phyloP scores from a whole-genome alignment of 1,284 basidiomycete species.

The Rhodotorula sp. region DNA sequence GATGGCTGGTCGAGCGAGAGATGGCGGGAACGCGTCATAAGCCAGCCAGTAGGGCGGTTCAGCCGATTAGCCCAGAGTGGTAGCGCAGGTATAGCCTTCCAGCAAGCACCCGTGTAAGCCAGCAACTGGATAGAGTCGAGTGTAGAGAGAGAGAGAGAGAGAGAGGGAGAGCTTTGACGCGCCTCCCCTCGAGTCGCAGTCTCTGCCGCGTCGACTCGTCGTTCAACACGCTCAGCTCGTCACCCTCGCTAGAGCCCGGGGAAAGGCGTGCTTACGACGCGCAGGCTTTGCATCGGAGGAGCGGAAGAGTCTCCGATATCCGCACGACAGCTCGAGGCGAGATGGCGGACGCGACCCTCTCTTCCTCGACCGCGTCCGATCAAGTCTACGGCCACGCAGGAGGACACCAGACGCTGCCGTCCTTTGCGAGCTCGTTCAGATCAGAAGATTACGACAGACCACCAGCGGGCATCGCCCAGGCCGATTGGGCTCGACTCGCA shows the following conservation, averaged over 20 bases:
- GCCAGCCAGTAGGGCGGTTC: no score
- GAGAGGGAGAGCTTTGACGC: neutral
- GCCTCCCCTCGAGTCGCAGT: no score
- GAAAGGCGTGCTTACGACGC: no score
- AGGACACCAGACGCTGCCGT: slow-evolving; percentile 7
- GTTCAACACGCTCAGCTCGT: no score
- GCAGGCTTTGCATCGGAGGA: no score
- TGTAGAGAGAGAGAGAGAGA: neutral
- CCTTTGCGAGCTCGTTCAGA: slow-evolving; percentile 23
- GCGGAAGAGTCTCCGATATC: neutral
- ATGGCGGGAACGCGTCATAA: neutral
- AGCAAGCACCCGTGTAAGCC: no score
- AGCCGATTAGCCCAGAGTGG: no score
- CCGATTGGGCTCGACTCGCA: slow-evolving; percentile 14
- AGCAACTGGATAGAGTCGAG: neutral
- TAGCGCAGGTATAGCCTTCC: no score
- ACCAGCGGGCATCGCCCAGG: slow-evolving; percentile 14
- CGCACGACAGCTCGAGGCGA: neutral
- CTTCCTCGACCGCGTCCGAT: slow-evolving; percentile 12
- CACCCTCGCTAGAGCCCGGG: no score
- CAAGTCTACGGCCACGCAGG: neutral
- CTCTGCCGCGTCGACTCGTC: no score
- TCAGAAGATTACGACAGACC: slow-evolving; percentile 23
- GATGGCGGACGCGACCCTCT: slow-evolving; percentile 7
- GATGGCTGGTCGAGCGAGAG: neutral